A percentile compares a stretch with the other conserved stretches of the same genome.
Evolutionary conservation across 208 protist genomes (phyloP).

Genomic region (Trypanosoma caninum): DNA sequence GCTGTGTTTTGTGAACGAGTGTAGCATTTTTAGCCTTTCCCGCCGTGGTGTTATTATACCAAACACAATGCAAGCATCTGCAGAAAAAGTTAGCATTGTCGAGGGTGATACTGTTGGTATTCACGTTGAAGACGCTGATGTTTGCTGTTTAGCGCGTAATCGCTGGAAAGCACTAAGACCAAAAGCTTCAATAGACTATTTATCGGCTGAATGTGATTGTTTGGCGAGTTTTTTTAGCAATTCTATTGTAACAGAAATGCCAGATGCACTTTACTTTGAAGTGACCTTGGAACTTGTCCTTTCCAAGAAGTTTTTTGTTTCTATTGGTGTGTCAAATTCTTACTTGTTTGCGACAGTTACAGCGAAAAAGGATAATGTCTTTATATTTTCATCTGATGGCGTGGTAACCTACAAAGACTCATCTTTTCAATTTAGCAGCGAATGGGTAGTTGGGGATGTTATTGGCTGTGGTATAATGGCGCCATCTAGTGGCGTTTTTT

Average conservation of each 20-base stretch:
- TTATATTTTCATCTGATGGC: conserved; percentile 59
- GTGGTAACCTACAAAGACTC: conserved; percentile 24
- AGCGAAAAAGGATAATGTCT: conserved; percentile 32
- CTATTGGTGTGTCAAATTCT: conserved; percentile 61
- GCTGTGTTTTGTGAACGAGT: conserved; percentile 11
- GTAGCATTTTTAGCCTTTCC: conserved; percentile 57
- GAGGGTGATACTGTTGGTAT: conserved; percentile 81
- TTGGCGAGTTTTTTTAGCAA: conserved; percentile 68
- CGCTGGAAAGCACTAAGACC: conserved; percentile 61
- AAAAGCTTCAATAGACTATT: conserved; percentile 21
- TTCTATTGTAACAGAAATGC: conserved; percentile 66
- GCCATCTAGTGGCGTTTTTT: conserved; percentile 79
- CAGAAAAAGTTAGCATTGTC: conserved; percentile 63
- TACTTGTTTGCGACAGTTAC: conserved; percentile 38
- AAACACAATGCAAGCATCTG: conserved; percentile 68
- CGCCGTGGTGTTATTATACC: conserved; percentile 68
- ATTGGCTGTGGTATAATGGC: conserved; percentile 83
- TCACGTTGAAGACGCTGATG: conserved; percentile 69
- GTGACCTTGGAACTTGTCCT: conserved; percentile 67
- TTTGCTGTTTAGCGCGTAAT: conserved; percentile 71
- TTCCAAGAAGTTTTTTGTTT: conserved; percentile 34
- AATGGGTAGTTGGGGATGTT: conserved; percentile 74
- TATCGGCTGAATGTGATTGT: conserved; percentile 37
- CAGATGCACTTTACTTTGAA: conserved; percentile 86
- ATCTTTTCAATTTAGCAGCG: conserved; percentile 34